Evolutionary conservation across 2,329 filamentous ascomycete genomes (phyloP).

Genomic region (Clonostachys sp.): DNA sequence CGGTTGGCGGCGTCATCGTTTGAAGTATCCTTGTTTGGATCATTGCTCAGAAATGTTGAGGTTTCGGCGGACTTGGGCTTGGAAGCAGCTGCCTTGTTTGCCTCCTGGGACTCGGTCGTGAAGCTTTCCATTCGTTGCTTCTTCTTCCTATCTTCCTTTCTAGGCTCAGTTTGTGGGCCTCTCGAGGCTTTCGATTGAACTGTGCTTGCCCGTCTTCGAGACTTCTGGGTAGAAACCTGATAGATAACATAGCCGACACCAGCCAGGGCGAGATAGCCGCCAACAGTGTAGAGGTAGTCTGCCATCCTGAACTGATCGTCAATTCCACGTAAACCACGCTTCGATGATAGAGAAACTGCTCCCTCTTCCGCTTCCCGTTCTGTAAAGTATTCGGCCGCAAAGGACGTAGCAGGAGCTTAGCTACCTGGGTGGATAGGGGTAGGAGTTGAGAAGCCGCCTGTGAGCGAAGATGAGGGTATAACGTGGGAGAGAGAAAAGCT

Average conservation of each 20-base stretch:
- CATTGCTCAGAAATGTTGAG: constrained; percentile 15
- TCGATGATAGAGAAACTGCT: too few species aligned
- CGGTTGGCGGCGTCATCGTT: constrained; percentile 64
- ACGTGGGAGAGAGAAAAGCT: too few species aligned
- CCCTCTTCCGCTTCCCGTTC: too few species aligned
- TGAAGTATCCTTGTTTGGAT: constrained; percentile 28
- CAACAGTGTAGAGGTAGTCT: constrained; percentile 25
- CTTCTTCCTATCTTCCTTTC: constrained; percentile 37
- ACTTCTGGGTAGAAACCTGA: constrained; percentile 24
- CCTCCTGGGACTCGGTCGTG: constrained; percentile 26
- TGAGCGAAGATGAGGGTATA: too few species aligned
- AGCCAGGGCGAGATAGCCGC: constrained; percentile 28
- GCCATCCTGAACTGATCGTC: too few species aligned
- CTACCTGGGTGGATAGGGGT: too few species aligned
- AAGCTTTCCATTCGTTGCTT: constrained; percentile 40
- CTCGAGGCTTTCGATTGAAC: constrained; percentile 20
- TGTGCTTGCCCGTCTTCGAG: constrained; percentile 19
- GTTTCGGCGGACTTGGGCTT: constrained; percentile 13
- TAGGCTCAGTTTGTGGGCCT: constrained; percentile 19
- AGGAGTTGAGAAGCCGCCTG: too few species aligned
- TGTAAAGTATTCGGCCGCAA: too few species aligned
- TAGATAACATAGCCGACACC: constrained; percentile 28
- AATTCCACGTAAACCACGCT: too few species aligned
- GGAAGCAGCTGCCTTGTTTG: constrained; percentile 29
- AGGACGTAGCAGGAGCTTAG: too few species aligned